Evolutionary conservation across 78 protist genomes (phyloP), one percentile per base, ranked within the genome.

Genomic region (Isochrysis galbana): DNA sequence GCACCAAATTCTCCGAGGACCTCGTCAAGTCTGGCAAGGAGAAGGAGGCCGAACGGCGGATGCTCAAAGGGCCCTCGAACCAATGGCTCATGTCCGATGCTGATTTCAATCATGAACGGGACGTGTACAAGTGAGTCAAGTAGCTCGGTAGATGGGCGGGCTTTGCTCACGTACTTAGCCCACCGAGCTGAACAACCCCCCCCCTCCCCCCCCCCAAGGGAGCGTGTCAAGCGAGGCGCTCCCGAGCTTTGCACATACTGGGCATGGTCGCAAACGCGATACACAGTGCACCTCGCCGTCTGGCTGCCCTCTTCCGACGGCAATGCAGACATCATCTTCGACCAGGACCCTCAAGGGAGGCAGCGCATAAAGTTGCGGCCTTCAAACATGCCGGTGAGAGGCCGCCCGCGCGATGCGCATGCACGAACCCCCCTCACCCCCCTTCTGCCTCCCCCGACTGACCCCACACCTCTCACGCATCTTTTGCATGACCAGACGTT

Each of bases 181-280:
- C n/a, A n/a, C n/a, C n/a, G n/a, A n/a, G n/a, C n/a, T n/a, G n/a
- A n/a, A n/a, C n/a, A n/a, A n/a, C n/a, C n/a, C n/a, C n/a, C n/a
- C n/a, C n/a, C n/a, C n/a, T n/a, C n/a, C n/a, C n/a, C n/a, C n/a
- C n/a, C n/a, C n/a, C n/a, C n/a, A n/a, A n/a, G 23, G 32, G 84
- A 10, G 3, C 84, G 84, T 0, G 44, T 46, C 34, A 4, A 21
- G 84, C 47, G 47, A 4, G 46, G 22, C 32, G 84, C 14, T 17
- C 19, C 44, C 34, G 21, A 17, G 47, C 44, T 77, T 17, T 36
- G 44, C 84, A 0, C 5, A 32, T 77, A 77, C 84, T 77, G 23
- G 32, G 84, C 84, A 17, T 77, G 84, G 84, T 41, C 48, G 32
- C 84, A 77, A 46, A 77, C 84, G 47, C 84, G 84, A 29, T 77